These are phyloP conservation scores for Paraphaeosphaeria sporulosa DNA, from an alignment of 2,329 filamentous ascomycete species.

Conservation along the genomic window DNA sequence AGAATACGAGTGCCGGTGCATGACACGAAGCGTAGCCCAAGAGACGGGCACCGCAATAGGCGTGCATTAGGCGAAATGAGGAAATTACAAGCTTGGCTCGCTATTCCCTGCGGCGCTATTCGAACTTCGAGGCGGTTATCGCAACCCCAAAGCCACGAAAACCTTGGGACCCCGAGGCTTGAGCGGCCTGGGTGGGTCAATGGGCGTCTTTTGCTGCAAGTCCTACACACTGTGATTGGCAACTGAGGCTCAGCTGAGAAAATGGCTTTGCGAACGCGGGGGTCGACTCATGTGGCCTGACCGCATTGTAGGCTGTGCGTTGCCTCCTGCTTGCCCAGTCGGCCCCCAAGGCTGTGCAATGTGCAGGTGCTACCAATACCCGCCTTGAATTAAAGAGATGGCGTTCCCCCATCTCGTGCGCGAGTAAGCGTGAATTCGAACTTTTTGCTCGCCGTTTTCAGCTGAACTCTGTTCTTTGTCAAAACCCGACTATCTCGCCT, in stretches of 20 bases:
- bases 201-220: constrained; percentile 1
- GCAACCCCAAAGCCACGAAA: constrained; percentile 1
- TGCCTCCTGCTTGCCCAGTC: constrained; percentile 9
- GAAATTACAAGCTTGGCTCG: constrained; percentile 32
- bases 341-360: constrained; percentile 16
- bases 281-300: constrained; percentile 15
- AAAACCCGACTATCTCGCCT: neutral
- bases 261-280: constrained; percentile 18
- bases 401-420: constrained; percentile 9
- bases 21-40: constrained; percentile 16
- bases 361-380: constrained; percentile 6
- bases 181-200: constrained; percentile 14
- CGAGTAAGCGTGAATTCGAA: constrained; percentile 1
- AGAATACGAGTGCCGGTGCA: constrained; percentile 19
- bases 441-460: constrained; percentile 19
- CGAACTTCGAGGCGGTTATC: constrained; percentile 3
- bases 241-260: constrained; percentile 20
- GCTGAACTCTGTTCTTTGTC: constrained; percentile 18
- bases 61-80: constrained; percentile 19
- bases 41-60: constrained; percentile 19
- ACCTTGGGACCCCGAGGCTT: constrained; percentile 21
- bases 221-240: constrained; percentile 12
- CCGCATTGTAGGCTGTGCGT: constrained; percentile 23
- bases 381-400: constrained; percentile 20
- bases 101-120: constrained; percentile 28